Evolutionary conservation across 495 filamentous ascomycete genomes (phyloP).

Genomic region (Penicillium maclennaniae): DNA sequence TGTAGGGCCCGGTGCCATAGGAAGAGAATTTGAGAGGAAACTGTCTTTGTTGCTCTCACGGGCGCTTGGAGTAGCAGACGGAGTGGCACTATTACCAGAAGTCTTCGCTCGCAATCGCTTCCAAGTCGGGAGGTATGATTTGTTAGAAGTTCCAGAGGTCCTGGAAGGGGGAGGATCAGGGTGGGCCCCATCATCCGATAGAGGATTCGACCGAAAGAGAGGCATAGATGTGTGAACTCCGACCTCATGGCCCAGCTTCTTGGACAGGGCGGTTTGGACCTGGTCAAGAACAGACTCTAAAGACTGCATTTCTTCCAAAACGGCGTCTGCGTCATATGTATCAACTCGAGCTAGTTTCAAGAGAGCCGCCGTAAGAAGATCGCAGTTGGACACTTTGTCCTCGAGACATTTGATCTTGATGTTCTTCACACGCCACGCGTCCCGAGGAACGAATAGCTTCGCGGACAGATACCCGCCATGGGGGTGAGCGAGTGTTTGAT

Average conservation of each 20-base stretch:
- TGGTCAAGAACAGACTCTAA: conserved; percentile 84
- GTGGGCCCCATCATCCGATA: conserved; percentile 37
- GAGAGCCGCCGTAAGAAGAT: conserved; percentile 85
- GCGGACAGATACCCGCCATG: conserved; percentile 88
- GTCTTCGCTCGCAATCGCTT: conserved; percentile 85
- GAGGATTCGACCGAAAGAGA: conserved; percentile 64
- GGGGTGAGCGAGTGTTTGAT: conserved; percentile 87
- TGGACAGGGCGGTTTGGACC: conserved; percentile 68
- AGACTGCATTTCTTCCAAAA: conserved; percentile 93
- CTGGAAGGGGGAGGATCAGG: conserved; percentile 43
- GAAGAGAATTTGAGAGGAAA: conserved; percentile 65
- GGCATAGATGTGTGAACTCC: conserved; percentile 66
- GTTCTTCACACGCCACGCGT: conserved; percentile 91
- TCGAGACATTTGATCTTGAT: conserved; percentile 88
- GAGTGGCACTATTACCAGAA: conserved; percentile 52
- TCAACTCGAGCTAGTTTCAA: conserved; percentile 79
- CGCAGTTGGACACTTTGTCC: conserved; percentile 93
- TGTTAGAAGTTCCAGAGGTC: conserved; percentile 57
- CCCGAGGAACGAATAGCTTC: conserved; percentile 84
- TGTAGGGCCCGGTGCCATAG: conserved; percentile 68
- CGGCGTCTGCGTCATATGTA: conserved; percentile 81
- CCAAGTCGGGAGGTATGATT: conserved; percentile 70
- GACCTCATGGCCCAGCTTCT: conserved; percentile 88
- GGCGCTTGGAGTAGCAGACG: conserved; percentile 22
- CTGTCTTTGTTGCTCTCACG: conserved; percentile 57